Base-by-base conservation (phyloP, 108 stramenopile species). In the Nannochloropsis gaditana region DNA sequence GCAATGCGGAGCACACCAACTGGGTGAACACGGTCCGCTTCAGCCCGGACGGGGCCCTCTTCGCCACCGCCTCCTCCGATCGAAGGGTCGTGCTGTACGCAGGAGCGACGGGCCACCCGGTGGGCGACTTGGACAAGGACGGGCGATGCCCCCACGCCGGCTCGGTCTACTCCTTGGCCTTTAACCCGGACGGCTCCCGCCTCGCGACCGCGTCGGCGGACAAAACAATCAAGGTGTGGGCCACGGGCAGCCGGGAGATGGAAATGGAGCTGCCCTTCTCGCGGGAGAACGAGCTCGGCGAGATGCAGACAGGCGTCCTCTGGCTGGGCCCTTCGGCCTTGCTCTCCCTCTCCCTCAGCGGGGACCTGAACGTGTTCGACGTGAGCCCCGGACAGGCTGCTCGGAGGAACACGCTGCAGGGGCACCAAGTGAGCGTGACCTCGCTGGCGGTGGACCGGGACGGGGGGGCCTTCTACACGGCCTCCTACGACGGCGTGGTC, bases 131-230 rank as follows among this genome's bases (percentile, higher is more conserved):
- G 15, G 83, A 44, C 43, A 43, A 21, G 21, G 89, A 73, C 19
- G 84, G 89, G 45, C 59, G 0, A 15, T 80, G 84, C 84, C 9
- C 79, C 41, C 95, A 95, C 86, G 80, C 86, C 21, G 95, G 93
- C 44, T 93, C 93, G 82, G 95, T 98, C 83, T 98, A 95, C 90
- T 90, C 93, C 15, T 94, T 95, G 85, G 92, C 94, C 6, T 97
- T 95, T 93, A 91, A 88, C 86, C 84, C 92, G 15, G 93, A 92
- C 84, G 93, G 93, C n/a, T 89, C 91, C 9, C 84, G 90, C 80
- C 45, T 98, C 5, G 87, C 95, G 21, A 98, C 98, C 2, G 92
- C 95, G 44, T 93, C 94, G 2, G 96, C 96, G 11, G 96, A 98
- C 91, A 97, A 97, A 43, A 96, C 94, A 43, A 93, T 92, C 83